These are phyloP conservation scores for Asterella californica DNA, from an alignment of 225 moss, liverwort and hornwort genomes.

Conservation along the genomic window DNA sequence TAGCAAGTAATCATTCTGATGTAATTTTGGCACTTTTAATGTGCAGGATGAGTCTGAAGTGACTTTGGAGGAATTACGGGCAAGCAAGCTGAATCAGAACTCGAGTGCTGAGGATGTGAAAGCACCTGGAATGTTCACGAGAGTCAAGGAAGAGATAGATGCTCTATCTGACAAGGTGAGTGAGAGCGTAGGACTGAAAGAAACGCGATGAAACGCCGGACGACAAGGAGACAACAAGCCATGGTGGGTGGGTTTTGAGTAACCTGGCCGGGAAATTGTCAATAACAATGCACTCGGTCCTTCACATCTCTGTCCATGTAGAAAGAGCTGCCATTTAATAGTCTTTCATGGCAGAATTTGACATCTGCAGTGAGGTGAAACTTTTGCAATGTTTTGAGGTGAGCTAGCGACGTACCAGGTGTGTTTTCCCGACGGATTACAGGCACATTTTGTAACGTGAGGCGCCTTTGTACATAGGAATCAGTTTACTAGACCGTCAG, in stretches of 20 bases:
- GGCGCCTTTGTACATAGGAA: not conserved
- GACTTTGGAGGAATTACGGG: slow-evolving; percentile 19
- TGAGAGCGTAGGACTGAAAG: slow-evolving; percentile 26
- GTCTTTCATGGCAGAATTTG: not conserved
- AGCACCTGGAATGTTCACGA: slow-evolving; percentile 37
- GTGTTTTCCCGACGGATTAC: not conserved
- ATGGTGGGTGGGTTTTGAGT: slow-evolving; percentile 36
- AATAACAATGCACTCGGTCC: slow-evolving; percentile 12
- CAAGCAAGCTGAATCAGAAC: slow-evolving; percentile 35
- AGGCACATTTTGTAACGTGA: not conserved
- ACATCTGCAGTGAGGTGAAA: not conserved
- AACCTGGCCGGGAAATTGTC: slow-evolving; percentile 20
- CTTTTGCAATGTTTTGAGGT: not conserved
- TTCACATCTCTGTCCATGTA: not conserved
- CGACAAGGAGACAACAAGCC: not conserved
- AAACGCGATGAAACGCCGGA: slow-evolving; percentile 23
- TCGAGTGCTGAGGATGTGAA: slow-evolving; percentile 36
- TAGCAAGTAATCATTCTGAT: not conserved
- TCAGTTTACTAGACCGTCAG: not conserved
- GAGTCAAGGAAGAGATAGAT: slow-evolving; percentile 44
- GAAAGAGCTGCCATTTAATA: not conserved
- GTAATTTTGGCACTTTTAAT: not conserved
- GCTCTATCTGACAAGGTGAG: slow-evolving; percentile 35
- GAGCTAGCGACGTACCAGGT: not conserved
- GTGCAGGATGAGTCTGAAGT: slow-evolving; percentile 32